A percentile compares a stretch with the other conserved stretches of the same genome.
Conservation (phyloP, 441 rosid genomes). For the Biscutella laevigata region DNA sequence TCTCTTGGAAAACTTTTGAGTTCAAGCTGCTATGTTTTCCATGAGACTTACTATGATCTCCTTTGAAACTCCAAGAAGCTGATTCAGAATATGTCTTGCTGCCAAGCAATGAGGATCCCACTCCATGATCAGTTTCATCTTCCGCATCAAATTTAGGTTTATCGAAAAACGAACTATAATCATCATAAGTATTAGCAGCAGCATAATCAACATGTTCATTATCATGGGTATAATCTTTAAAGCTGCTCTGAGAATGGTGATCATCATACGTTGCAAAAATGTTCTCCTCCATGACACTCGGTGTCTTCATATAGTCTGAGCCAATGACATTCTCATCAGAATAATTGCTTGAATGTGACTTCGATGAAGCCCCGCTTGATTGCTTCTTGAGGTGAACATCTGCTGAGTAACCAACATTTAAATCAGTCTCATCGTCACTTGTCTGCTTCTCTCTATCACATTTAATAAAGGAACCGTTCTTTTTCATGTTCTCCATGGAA, state of each 20-base stretch:
- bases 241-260: constrained; percentile 28
- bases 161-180: constrained; percentile 47
- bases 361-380: constrained; percentile 31
- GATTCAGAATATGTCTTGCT: constrained; percentile 27
- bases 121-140: constrained; percentile 27
- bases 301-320: constrained; percentile 26
- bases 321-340: constrained; percentile 31
- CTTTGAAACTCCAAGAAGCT: constrained; percentile 31
- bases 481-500: constrained; percentile 32
- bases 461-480: constrained; percentile 29
- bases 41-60: constrained; percentile 20
- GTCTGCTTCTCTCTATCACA: constrained; percentile 30
- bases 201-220: constrained; percentile 23
- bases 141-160: constrained; percentile 30
- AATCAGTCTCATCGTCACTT: constrained; percentile 31
- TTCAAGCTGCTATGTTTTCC: constrained; percentile 29
- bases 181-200: constrained; percentile 38
- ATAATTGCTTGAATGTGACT: constrained; percentile 31
- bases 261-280: constrained; percentile 31
- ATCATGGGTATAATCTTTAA: constrained; percentile 28
- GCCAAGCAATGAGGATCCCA: constrained; percentile 29
- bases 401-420: constrained; percentile 27
- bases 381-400: constrained; percentile 31
- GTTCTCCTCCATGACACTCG: constrained; percentile 29
- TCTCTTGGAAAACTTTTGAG: constrained; percentile 31